Conservation (phyloP, 2,329 filamentous ascomycete species). For the Penicillium sp. region DNA sequence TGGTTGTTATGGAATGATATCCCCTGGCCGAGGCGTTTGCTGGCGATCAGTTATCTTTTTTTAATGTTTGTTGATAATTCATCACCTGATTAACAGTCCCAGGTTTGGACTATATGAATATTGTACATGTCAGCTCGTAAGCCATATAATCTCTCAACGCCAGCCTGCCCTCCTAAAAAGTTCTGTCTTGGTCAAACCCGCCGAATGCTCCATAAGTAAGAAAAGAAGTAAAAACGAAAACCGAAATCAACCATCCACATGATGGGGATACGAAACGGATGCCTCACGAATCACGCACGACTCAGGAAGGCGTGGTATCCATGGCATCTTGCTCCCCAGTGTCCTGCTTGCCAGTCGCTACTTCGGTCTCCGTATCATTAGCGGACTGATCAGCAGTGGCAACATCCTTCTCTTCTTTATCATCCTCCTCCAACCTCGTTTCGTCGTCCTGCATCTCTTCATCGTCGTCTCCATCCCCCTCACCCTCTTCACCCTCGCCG, state of each 20-base stretch:
- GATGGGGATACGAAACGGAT: not conserved
- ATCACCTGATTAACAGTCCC: constrained; percentile 1
- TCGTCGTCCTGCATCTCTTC: constrained; percentile 21
- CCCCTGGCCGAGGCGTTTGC: constrained; percentile 17
- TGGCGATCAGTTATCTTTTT: not conserved
- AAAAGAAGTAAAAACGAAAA: not conserved
- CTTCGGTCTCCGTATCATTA: constrained; percentile 12
- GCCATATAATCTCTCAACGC: constrained; percentile 1
- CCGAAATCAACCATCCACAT: not conserved
- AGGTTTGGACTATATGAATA: constrained; percentile 2
- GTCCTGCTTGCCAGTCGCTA: constrained; percentile 7
- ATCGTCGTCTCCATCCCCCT: constrained; percentile 8
- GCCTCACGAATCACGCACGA: constrained; percentile 3
- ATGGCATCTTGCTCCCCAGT: constrained; percentile 12
- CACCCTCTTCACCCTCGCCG: constrained; percentile 9
- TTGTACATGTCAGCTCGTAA: constrained; percentile 12
- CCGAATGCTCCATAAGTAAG: not conserved
- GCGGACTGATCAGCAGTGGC: constrained; percentile 1
- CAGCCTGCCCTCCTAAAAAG: not conserved
- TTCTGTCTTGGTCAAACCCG: not conserved
- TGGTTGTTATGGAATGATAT: constrained; percentile 18
- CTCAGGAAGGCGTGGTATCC: constrained; percentile 16
- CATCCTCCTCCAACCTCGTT: constrained; percentile 9
- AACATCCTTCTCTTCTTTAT: not conserved
- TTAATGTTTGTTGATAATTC: constrained; percentile 2